These are phyloP conservation scores for Plasmodium cynomolgi DNA, from an alignment of 169 alveolate species.

Conservation along the genomic window DNA sequence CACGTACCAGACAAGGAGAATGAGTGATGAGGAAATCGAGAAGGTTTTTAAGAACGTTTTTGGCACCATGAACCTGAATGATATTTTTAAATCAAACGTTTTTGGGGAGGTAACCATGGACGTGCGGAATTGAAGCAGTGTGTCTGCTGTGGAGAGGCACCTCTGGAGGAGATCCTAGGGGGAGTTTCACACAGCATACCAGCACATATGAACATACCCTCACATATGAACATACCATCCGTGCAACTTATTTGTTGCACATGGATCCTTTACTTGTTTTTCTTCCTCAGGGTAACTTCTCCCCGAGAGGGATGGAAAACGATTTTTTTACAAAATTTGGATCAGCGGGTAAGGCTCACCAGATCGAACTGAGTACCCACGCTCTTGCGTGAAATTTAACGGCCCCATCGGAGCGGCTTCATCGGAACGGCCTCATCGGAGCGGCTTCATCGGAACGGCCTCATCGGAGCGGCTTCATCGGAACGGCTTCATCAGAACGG, in stretches of 20 bases:
- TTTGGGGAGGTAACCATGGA: slow-evolving; percentile 37
- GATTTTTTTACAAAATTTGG: background rate
- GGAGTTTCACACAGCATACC: background rate
- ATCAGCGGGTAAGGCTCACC: background rate
- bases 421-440: too few species aligned
- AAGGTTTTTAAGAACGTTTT: slow-evolving; percentile 68
- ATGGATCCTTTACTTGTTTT: background rate
- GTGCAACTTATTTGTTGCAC: background rate
- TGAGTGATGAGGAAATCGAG: slow-evolving; percentile 73
- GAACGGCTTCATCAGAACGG: too few species aligned
- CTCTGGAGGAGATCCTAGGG: background rate
- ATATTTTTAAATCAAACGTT: slow-evolving; percentile 41
- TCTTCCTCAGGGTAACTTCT: background rate
- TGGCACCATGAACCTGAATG: slow-evolving; percentile 61
- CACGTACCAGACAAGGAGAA: slow-evolving; percentile 34
- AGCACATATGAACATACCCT: background rate
- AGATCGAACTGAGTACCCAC: background rate
- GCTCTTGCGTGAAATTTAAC: too few species aligned
- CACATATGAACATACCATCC: background rate
- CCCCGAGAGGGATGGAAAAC: background rate
- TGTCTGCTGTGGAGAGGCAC: background rate
- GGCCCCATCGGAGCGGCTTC: too few species aligned
- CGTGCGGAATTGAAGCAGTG: background rate
- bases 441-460: too few species aligned
- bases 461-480: too few species aligned